These are phyloP conservation scores for Backusella mclennaniae DNA, from an alignment of 192 early-diverging fungal species.

Conservation along the genomic window DNA sequence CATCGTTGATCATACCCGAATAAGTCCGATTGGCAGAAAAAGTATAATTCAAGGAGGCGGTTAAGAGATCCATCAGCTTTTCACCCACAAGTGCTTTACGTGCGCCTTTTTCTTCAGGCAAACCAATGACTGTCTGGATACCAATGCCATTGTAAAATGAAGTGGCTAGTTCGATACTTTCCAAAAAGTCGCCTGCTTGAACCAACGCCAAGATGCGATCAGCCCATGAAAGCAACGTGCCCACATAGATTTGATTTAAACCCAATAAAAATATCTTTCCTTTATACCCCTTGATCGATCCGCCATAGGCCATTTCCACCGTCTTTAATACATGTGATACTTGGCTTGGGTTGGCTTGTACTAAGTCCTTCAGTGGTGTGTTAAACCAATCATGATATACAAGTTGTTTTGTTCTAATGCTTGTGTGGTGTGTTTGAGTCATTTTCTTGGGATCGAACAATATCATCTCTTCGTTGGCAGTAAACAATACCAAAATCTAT, in stretches of 20 bases:
- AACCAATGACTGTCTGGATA: constrained; percentile 56
- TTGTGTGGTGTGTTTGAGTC: constrained; percentile 47
- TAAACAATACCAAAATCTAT: constrained; percentile 56
- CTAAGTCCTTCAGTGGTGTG: constrained; percentile 39
- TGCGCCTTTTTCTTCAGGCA: constrained; percentile 53
- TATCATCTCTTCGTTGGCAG: constrained; percentile 55
- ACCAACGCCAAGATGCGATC: constrained; percentile 57
- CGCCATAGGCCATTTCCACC: constrained; percentile 53
- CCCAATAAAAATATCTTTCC: constrained; percentile 60
- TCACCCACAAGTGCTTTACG: constrained; percentile 53
- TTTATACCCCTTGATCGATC: constrained; percentile 52
- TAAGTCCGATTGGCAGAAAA: constrained; percentile 49
- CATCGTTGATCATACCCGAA: constrained; percentile 39
- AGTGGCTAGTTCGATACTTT: constrained; percentile 56
- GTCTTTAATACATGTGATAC: constrained; percentile 3
- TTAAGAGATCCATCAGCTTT: constrained; percentile 52
- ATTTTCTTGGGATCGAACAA: constrained; percentile 57
- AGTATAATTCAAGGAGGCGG: constrained; percentile 51
- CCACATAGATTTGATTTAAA: constrained; percentile 50
- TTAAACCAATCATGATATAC: constrained; percentile 58
- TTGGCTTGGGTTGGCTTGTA: constrained; percentile 3
- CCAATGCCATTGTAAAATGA: constrained; percentile 56
- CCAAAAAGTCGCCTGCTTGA: constrained; percentile 55
- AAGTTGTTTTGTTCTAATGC: constrained; percentile 45
- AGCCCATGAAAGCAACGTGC: constrained; percentile 56